Base-by-base conservation (phyloP, 768 basidiomycete genomes). In the Clitopilus passeckerianus region DNA sequence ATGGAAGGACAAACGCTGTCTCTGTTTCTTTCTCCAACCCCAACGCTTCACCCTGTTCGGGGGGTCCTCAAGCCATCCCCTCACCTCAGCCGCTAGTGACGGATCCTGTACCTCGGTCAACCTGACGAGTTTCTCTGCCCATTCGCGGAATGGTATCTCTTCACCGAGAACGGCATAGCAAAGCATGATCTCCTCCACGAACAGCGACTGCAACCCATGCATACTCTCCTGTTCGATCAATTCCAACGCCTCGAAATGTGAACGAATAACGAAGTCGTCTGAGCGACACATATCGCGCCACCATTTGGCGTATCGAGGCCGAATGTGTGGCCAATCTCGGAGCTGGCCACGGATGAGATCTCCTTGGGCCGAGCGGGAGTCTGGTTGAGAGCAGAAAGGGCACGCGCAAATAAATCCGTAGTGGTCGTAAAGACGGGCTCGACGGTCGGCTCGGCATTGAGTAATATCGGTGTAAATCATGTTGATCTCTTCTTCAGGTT, bases 401-500 rank as follows among this genome's bases (percentile, higher is more conserved):
- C 80, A 80, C 41, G 68, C 68, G 64, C 80, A 81, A 3, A 58
- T 60, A 59, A 81, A 81, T 8, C 75, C 67, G 60, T 81, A 79
- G 53, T 75, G 71, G 2, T 72, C 68, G 6, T 65, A 58, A 6
- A 81, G 71, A 34, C 70, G 70, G 12, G 68, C 64, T 24, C 71
- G 67, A 12, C 80, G 74, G 12, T 60, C 66, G 12, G 66, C 68
- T 6, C 74, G 71, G 14, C 76, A 64, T 10, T 74, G 74, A 10
- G 72, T 70, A 1, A 75, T 72, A 58, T 80, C 74, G 37, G 76
- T 72, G 65, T 81, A 81, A 15, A 75, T 75, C 57, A 76, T 77
- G n/a, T 71, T 71, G 27, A 81, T 77, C 57, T 81, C 80, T 58
- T 79, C 78, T 6, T 75, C 76, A 0, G 63, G 64, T 23, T 58